Evolutionary conservation across 495 filamentous ascomycete species (phyloP), one percentile per base, ranked within the genome.

Genomic region (Aspergillus panamensis): DNA sequence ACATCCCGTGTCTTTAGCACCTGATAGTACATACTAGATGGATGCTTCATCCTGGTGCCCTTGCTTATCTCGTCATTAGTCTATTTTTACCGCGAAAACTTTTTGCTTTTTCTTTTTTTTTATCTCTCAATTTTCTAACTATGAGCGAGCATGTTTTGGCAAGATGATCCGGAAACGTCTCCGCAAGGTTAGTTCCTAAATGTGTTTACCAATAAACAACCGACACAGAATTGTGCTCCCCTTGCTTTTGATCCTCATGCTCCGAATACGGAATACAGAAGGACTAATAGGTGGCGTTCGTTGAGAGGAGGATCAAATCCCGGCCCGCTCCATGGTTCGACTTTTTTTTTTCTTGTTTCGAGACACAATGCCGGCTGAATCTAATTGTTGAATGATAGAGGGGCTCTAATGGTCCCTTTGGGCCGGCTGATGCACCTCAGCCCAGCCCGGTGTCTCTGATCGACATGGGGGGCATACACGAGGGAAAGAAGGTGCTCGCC

Each of bases 161-260:
- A 60, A 57, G 51, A 59, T 61, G 6, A 31, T 16, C 30, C 42
- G 52, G 60, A 51, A 54, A 37, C 30, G 17, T 32, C 48, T 51
- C 55, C 61, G 39, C 53, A 19, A 48, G 9, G 43, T 44, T 57
- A 61, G 45, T 35, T 43, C 35, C 45, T 31, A 43, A n/a, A 45
- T 51, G 25, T 30, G 43, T 17, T 58, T 67, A 49, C 65, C 60
- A 65, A 67, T 67, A 57, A 64, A 32, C 31, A 53, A n/a, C 9
- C 51, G 35, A 35, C 17, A 53, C 56, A 54, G 25, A 52, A 61
- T 63, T n/a, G 48, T 61, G 53, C 32, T 51, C 52, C 29, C 43
- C 48, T 55, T 37, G 35, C 51, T 47, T 63, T 60, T 58, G 51
- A 54, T 60, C 51, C 43, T 32, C 62, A 47, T 53, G 58, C 35